These are phyloP conservation scores for Helotiales sp. DNA, from an alignment of 2,329 filamentous ascomycete species.

Conservation along the genomic window DNA sequence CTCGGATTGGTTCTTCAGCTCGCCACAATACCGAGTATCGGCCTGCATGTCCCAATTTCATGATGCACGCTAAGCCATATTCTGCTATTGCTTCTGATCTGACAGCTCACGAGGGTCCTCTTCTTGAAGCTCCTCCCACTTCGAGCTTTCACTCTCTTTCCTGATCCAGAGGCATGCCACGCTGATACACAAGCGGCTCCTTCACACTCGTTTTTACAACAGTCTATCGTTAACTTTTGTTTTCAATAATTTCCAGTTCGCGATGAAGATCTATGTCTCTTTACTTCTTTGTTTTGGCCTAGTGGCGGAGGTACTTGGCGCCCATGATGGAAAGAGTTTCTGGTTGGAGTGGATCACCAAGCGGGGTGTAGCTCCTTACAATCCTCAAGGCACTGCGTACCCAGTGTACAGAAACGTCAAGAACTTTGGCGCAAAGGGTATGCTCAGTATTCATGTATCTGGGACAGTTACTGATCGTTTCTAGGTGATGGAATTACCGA, in stretches of 20 bases:
- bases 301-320: conserved; percentile 13
- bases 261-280: conserved; percentile 8
- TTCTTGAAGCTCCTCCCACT: conserved; percentile 4
- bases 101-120: neutral
- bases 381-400: conserved; percentile 21
- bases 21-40: conserved; percentile 10
- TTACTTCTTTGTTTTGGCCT: conserved; percentile 9
- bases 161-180: conserved; percentile 6
- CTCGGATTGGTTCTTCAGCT: conserved; percentile 10
- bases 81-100: conserved; percentile 3
- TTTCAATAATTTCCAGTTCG: conserved; percentile 2
- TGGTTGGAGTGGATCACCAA: conserved; percentile 33
- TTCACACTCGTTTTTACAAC: conserved; percentile 10
- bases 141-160: neutral
- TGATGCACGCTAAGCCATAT: neutral
- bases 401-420: conserved; percentile 35
- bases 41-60: neutral
- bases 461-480: neutral
- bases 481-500: conserved; percentile 67
- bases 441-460: neutral
- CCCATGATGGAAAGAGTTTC: conserved; percentile 13
- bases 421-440: conserved; percentile 33
- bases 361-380: conserved; percentile 32
- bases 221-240: conserved; percentile 11
- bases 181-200: conserved; percentile 12